Evolutionary conservation across 352 stramenopile species (phyloP), one percentile per base, ranked within the genome.

Genomic region (Aphanomyces stellatus): DNA sequence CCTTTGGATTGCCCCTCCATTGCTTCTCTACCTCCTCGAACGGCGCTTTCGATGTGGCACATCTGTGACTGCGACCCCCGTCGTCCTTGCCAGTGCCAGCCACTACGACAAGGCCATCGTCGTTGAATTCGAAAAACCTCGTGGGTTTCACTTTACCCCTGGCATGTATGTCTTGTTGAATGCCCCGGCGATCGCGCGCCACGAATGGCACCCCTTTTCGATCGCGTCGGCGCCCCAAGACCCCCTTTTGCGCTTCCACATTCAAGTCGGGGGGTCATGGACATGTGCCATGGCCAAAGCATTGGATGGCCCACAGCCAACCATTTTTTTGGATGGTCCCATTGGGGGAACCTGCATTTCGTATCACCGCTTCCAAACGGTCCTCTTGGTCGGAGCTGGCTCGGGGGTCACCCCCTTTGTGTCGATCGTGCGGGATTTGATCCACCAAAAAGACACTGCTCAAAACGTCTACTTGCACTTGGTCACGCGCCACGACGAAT

Each of bases 391-490:
- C 17, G 77, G 76, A 8, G 82, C 77, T 7, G 82, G 85, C 30
- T 86, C 88, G 27, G 82, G 82, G 2, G 77, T 91, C 10, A 90
- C 85, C 34, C 81, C 81, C 1, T 89, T 88, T 25, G 76, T 78
- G 19, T 90, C 81, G 0, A 88, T 93, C 40, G 59, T 91, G 24
- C 64, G 82, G 2, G 87, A 80, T 53, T 83, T 93, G n/a, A n/a
- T n/a, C n/a, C n/a, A n/a, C n/a, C n/a, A n/a, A n/a, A n/a, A n/a
- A n/a, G n/a, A n/a, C n/a, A n/a, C n/a, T n/a, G n/a, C n/a, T n/a
- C n/a, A n/a, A n/a, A n/a, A n/a, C n/a, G n/a, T n/a, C n/a, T n/a
- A n/a, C n/a, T n/a, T n/a, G n/a, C n/a, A n/a, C 74, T 93, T 84
- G 84, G 75, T 83, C 71, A 87, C 79, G 8, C 76, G 82, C n/a